Base-by-base conservation (phyloP, 83 land plant genomes). In the Picea abies region DNA sequence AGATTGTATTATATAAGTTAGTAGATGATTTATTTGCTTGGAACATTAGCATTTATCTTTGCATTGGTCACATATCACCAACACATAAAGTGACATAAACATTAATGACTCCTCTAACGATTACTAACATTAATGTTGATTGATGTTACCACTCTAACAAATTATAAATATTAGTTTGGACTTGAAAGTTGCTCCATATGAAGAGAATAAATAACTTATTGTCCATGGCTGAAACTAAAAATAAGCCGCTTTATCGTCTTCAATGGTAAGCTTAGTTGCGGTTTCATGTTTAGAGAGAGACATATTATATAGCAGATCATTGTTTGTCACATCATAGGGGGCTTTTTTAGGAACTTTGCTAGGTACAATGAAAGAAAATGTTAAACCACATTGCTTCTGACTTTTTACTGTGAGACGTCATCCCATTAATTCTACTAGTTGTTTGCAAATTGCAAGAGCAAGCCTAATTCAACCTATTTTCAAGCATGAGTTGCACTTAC, bases 401-500 rank as follows among this genome's bases (percentile, higher is more conserved):
- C 98, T 96, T 19, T 80, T 80, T 29, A 96, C 96, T 10, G 90
- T 88, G 15, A 96, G 84, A 49, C 85, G 82, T 25, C 98, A 96
- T 10, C 93, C 96, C 97, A 96, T 96, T 81, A 96, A 88, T 87
- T 94, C 98, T 58, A 96, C 98, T 35, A 35, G 35, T 35, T 35
- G 35, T 35, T 35, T 35, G 35, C 35, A 35, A 35, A 35, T 35
- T 35, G 35, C 35, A 35, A 35, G 35, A 35, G 35, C 35, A 35
- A 35, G 35, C 35, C 35, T 35, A 35, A 35, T 35, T 35, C 2
- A 35, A 35, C 35, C 35, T 35, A 35, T 35, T 35, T 35, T 35
- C 35, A 35, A 35, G 3, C 35, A 35, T 35, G 35, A 35, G 35
- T 35, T 35, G 35, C 35, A 35, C 35, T 35, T 35, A 35, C 35